Percentiles rank a stretch among this genome's conserved stretches.
phyloP scores from a whole-genome alignment of 2,329 filamentous ascomycete genomes.

The Penicillium hordei region DNA sequence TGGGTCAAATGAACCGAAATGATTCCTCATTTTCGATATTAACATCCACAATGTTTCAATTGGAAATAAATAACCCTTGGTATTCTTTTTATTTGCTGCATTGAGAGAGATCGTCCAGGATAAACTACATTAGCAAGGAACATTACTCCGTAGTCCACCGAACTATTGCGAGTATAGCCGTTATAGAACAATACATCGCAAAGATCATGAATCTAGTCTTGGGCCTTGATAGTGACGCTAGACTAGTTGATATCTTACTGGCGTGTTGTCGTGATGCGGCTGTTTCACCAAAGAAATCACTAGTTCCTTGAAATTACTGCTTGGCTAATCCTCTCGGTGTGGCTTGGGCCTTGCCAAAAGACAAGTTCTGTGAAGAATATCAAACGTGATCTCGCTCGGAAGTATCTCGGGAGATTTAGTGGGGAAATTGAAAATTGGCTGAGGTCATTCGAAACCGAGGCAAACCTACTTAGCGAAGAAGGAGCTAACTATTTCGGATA shows the following conservation, averaged over 20 bases:
- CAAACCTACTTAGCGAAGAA: neutral
- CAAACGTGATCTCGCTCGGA: neutral
- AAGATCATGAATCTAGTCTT: neutral
- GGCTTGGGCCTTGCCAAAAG: neutral
- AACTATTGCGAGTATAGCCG: neutral
- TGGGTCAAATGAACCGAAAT: neutral
- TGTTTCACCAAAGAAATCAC: neutral
- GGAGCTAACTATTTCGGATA: neutral
- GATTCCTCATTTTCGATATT: neutral
- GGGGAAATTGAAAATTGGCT: neutral
- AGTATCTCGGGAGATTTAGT: too few species aligned
- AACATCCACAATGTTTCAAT: neutral
- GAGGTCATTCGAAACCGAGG: too few species aligned
- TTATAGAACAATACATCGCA: neutral
- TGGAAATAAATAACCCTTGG: neutral
- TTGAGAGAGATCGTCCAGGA: neutral
- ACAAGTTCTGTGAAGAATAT: neutral
- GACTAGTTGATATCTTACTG: neutral
- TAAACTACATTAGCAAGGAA: neutral
- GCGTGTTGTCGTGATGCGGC: neutral
- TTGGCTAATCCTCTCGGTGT: neutral
- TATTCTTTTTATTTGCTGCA: neutral
- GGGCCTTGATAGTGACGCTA: neutral
- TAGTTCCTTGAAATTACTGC: neutral
- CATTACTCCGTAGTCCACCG: neutral